Base-by-base conservation (phyloP, 2,329 filamentous ascomycete species). In the Cladorrhinum sp. region DNA sequence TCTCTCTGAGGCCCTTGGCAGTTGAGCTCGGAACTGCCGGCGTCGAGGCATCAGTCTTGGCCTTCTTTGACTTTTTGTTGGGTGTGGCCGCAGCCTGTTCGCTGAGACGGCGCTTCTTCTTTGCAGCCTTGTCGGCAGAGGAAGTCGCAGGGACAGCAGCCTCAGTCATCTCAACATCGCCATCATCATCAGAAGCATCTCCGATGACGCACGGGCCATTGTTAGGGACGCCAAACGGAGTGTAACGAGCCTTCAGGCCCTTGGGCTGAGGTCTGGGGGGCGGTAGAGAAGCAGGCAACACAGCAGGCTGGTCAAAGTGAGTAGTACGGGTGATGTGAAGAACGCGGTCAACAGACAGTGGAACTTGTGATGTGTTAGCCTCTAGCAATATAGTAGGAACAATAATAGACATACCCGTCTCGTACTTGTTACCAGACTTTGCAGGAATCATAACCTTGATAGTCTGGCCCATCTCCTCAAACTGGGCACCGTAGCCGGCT, bases 311-410 rank as follows among this genome's bases (percentile, higher is more conserved):
- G n/a, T 77, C 73, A 20, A 91, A 75, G 48, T 81, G 78, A 6
- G 86, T 81, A 29, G 87, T 79, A 63, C 85, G 84, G 68, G 86
- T 86, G 53, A 92, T 76, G 64, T 89, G 86, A 61, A 92, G 76
- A 4, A 85, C 84, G 59, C 83, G 81, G 50, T 84, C 78, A 62
- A 90, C 77, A 3, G 74, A 70, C 25, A 76, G 77, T 32, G 74
- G 73, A 50, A 77, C 74, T 81, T 69, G 27, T 50, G 12, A 5
- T 12, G 18, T 59, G 71, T 66, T 58, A 67, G 70, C 38, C n/a
- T n/a, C n/a, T n/a, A n/a, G n/a, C n/a, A n/a, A n/a, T n/a, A n/a
- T n/a, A n/a, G n/a, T 16, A 18, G 10, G 22, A 13, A 1, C 6
- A 32, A 1, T 13, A 12, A 10, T 1, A 48, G 16, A 75, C 81